Evolutionary conservation across 31 red algal species (phyloP), one percentile per base, ranked within the genome.

Genomic region (Odonthalia washingtoniensis): DNA sequence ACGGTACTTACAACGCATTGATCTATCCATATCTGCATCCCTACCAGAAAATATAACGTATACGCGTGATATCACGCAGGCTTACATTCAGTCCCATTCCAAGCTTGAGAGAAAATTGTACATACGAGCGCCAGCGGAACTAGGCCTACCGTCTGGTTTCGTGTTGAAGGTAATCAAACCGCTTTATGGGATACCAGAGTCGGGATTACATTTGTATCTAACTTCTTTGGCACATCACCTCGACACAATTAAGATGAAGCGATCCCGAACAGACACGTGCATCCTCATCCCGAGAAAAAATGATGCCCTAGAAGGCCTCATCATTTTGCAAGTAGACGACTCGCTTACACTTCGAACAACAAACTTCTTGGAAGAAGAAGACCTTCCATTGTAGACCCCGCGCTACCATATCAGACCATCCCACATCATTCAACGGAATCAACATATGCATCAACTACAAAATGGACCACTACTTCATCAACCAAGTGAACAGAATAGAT

Each of bases 251-350:
- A 5, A 46, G 0, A 76, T 87, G 84, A 43, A 30, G 1, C 26
- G 68, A 9, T 46, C 73, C 27, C 35, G 3, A 1, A 39, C 63
- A 2, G 84, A 87, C 26, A 41, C 45, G 4, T 87, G 84, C 35
- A 40, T 87, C 18, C 41, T 87, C 43, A 43, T 38, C 3, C 21
- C 57, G 1, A 6, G 67, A 34, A 27, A 74, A 18, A 65, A 65
- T 30, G 30, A 1, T 5, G 1, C 28, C 4, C 1, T 85, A 36
- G 67, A 46, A 0, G 81, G 81, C 49, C 0, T 85, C 1, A 74
- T 72, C 4, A 62, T 70, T 4, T 12, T 87, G 3, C 72, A 87
- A 34, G 84, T 87, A 1, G 84, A 87, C 65, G 84, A 87, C 52
- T 42, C 52, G 1, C n/a, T n/a, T n/a, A n/a, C n/a, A n/a, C n/a